phyloP scores from a whole-genome alignment of 2,329 filamentous ascomycete genomes.

The Sphaceloma murrayae region DNA sequence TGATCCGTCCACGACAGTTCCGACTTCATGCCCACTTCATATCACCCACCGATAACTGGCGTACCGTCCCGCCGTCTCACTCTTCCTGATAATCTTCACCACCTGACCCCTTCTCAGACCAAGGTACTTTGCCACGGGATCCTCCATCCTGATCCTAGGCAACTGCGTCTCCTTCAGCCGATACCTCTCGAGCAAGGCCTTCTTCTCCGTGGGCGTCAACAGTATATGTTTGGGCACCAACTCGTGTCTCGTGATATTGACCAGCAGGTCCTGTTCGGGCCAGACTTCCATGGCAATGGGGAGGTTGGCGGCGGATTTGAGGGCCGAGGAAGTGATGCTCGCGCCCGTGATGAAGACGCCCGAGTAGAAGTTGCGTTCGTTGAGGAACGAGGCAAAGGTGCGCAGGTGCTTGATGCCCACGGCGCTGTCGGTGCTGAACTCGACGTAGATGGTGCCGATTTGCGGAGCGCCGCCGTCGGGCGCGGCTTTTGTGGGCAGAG shows the following conservation, averaged over 20 bases:
- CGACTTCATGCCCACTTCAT: constrained; percentile 24
- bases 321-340: constrained; percentile 72
- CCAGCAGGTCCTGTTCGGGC: constrained; percentile 85
- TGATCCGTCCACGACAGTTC: too few relatives aligned
- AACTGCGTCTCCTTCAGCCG: constrained; percentile 95
- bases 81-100: constrained; percentile 94
- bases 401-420: constrained; percentile 91
- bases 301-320: constrained; percentile 72
- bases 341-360: constrained; percentile 84
- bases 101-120: constrained; percentile 86
- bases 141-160: constrained; percentile 79
- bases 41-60: constrained; percentile 77
- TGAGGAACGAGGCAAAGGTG: constrained; percentile 73
- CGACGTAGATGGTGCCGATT: constrained; percentile 83
- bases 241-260: constrained; percentile 98
- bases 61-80: constrained; percentile 91
- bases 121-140: constrained; percentile 86
- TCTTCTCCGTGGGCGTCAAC: constrained; percentile 83
- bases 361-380: constrained; percentile 70
- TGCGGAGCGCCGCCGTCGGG: constrained; percentile 49
- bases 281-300: constrained; percentile 86
- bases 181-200: constrained; percentile 75
- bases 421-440: constrained; percentile 71
- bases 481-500: constrained; percentile 58
- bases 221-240: constrained; percentile 89